Evolutionary conservation across 2,329 filamentous ascomycete species (phyloP).

Genomic region (Tolypocladium amazonense): DNA sequence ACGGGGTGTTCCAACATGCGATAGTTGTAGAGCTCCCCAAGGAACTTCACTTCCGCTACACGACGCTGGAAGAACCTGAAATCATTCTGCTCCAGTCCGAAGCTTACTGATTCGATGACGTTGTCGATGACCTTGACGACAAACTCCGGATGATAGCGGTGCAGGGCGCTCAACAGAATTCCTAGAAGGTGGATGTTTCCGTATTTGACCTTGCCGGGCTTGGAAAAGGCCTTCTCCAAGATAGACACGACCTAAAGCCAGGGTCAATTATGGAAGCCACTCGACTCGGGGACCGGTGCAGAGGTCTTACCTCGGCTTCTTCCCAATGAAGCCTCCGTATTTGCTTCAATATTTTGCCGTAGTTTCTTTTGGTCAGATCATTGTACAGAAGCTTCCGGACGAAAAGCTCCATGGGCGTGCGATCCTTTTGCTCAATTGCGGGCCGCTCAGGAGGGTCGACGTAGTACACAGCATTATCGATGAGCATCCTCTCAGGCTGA

Average conservation of each 20-base stretch:
- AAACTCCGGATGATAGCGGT: conserved; percentile 86
- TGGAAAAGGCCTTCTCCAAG: conserved; percentile 85
- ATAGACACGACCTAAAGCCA: conserved; percentile 53
- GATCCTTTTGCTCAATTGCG: conserved; percentile 92
- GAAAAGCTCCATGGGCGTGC: conserved; percentile 86
- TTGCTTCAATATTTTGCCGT: conserved; percentile 88
- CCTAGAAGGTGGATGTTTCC: conserved; percentile 91
- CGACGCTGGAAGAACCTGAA: conserved; percentile 95
- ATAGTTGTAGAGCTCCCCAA: conserved; percentile 96
- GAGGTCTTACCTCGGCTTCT: conserved; percentile 59
- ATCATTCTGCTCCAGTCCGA: conserved; percentile 89
- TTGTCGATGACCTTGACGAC: conserved; percentile 88
- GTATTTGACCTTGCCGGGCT: conserved; percentile 95
- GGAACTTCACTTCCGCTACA: conserved; percentile 90
- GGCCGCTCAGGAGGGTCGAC: conserved; percentile 90
- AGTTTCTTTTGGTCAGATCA: conserved; percentile 88
- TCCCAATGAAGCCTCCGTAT: conserved; percentile 97
- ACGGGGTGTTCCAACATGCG: conserved; percentile 92
- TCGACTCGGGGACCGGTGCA: not conserved
- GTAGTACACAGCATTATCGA: conserved; percentile 97
- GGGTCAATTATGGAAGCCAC: not conserved
- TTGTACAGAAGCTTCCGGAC: conserved; percentile 87
- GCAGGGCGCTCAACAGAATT: conserved; percentile 77
- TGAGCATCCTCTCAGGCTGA: conserved; percentile 93
- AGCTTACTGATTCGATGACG: conserved; percentile 73